A percentile compares a stretch with the other conserved stretches of the same genome.
Conservation (phyloP, 805 yeast genomes). For the Barnettozyma botsteinii region DNA sequence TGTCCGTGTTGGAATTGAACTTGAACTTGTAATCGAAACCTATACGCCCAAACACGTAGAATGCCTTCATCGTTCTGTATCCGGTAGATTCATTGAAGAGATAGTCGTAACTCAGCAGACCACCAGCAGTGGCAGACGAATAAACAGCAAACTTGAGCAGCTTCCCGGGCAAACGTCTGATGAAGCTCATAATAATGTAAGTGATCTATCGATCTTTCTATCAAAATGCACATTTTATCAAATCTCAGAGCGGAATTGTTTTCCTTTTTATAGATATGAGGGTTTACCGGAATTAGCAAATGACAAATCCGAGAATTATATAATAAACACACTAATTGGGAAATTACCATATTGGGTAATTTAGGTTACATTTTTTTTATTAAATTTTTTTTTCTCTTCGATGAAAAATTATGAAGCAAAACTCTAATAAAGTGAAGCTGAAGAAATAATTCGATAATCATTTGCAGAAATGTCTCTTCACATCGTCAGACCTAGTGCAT, state of each 20-base stretch:
- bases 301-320: no score
- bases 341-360: background rate
- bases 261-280: no score
- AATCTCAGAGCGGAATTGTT: no score
- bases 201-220: no score
- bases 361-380: background rate
- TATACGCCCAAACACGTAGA: conserved; percentile 40
- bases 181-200: background rate
- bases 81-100: conserved; percentile 42
- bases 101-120: conserved; percentile 32
- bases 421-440: background rate
- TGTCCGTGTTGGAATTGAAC: conserved; percentile 39
- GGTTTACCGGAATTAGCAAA: background rate
- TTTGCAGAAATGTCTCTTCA: conserved; percentile 17
- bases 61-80: conserved; percentile 46
- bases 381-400: conserved; percentile 1
- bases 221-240: no score
- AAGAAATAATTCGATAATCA: background rate
- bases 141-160: background rate
- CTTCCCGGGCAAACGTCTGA: background rate
- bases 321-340: background rate
- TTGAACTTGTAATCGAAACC: conserved; percentile 58
- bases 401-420: conserved; percentile 1
- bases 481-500: conserved; percentile 26
- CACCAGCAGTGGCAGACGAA: conserved; percentile 6